Conservation (phyloP, 108 stramenopile genomes). For the Skeletonema tropicum region DNA sequence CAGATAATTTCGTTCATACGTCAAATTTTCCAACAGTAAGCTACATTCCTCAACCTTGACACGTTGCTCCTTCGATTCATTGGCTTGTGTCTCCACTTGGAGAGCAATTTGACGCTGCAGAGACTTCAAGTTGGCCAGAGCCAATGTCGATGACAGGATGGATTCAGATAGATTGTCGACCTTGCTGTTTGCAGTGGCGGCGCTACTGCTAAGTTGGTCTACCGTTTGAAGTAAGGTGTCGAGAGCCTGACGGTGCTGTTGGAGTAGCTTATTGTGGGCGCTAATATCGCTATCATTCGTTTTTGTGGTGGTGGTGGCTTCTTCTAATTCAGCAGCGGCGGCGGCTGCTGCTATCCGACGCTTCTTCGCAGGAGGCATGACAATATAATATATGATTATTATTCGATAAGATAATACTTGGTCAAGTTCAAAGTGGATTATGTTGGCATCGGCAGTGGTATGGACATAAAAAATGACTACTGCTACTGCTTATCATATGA, state of each 20-base stretch:
- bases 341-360: constrained; percentile 17
- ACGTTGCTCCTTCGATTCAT: constrained; percentile 13
- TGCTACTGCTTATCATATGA: too few relatives aligned
- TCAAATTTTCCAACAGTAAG: constrained; percentile 46
- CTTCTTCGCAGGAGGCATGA: constrained; percentile 25
- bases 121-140: constrained; percentile 42
- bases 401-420: background rate
- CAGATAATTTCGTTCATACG: constrained; percentile 47
- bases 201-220: background rate
- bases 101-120: constrained; percentile 44
- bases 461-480: too few relatives aligned
- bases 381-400: too few relatives aligned
- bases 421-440: too few relatives aligned
- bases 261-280: constrained; percentile 8
- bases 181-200: background rate
- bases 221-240: background rate
- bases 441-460: too few relatives aligned
- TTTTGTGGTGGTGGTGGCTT: background rate
- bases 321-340: background rate
- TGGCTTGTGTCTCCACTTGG: constrained; percentile 28
- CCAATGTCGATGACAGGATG: constrained; percentile 10
- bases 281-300: background rate
- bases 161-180: constrained; percentile 4
- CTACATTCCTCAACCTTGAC: constrained; percentile 23
- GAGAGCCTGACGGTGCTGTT: constrained; percentile 11